Percentiles rank a stretch among this genome's conserved stretches.
phyloP scores from a whole-genome alignment of 352 stramenopile species.

The Sclerospora graminicola region DNA sequence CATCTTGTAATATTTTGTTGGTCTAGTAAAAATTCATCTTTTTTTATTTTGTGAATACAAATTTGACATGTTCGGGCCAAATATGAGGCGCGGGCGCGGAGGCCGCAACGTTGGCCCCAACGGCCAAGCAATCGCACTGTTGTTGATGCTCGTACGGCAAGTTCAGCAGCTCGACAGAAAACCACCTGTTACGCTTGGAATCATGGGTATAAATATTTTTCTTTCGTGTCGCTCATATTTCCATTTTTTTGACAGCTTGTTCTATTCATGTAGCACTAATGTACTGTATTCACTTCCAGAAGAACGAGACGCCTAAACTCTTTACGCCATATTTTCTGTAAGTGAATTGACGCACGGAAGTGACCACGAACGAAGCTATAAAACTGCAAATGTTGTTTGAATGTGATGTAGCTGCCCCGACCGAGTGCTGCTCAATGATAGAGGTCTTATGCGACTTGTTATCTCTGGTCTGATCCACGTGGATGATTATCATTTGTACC shows the following conservation, averaged over 20 bases:
- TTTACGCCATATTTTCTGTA: constrained; percentile 41
- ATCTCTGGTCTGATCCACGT: constrained; percentile 74
- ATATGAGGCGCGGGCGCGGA: constrained; percentile 27
- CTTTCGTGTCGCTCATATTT: no score
- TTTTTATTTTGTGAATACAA: no score
- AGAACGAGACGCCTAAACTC: constrained; percentile 21
- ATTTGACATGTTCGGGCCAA: constrained; percentile 14
- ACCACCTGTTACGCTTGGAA: constrained; percentile 32
- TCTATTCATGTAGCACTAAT: constrained; percentile 23
- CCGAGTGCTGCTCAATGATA: constrained; percentile 26
- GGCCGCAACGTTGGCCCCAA: constrained; percentile 21
- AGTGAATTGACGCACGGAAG: constrained; percentile 1
- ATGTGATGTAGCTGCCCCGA: constrained; percentile 74
- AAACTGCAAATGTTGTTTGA: not conserved
- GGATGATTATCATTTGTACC: constrained; percentile 85
- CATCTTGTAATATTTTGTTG: no score
- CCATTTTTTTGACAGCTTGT: not conserved
- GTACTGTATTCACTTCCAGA: constrained; percentile 45
- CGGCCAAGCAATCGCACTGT: constrained; percentile 19
- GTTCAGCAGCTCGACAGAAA: constrained; percentile 49
- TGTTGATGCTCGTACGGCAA: constrained; percentile 36
- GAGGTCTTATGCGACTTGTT: constrained; percentile 43
- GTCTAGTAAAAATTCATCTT: no score
- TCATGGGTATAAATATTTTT: constrained; percentile 28
- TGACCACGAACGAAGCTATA: not conserved